phyloP scores from a whole-genome alignment of 2,329 filamentous ascomycete species.

The Botrytis medusae region DNA sequence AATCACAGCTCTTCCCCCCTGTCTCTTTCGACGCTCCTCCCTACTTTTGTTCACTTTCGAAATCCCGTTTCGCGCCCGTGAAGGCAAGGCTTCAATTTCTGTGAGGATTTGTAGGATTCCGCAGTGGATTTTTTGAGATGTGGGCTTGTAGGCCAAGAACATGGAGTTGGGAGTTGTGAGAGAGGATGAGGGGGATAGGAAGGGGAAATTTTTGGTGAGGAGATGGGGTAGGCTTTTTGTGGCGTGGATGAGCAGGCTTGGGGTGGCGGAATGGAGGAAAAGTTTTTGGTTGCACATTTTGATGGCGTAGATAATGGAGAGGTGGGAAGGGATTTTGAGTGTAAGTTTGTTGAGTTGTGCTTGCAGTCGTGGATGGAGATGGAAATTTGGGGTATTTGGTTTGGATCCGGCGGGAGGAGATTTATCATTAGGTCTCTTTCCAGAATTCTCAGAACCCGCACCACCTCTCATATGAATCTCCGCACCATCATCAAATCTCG shows the following conservation, averaged over 20 bases:
- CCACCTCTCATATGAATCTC: not conserved
- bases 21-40: not conserved
- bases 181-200: too few relatives aligned
- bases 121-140: not conserved
- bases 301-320: not conserved
- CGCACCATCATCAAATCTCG: not conserved
- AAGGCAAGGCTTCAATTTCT: not conserved
- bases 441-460: not conserved
- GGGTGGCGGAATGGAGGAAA: not conserved
- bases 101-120: not conserved
- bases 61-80: not conserved
- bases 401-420: not conserved
- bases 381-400: not conserved
- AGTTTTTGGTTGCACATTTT: not conserved
- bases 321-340: not conserved
- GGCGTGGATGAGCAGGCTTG: accelerated
- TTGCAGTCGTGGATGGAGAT: not conserved
- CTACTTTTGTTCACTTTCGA: not conserved
- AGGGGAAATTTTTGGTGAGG: not conserved
- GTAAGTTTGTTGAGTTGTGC: not conserved
- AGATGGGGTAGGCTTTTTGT: not conserved
- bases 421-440: not conserved
- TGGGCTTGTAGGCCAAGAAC: not conserved
- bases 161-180: too few relatives aligned
- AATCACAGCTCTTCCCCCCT: not conserved